These are phyloP conservation scores for Xylaria longipes DNA, from an alignment of 495 filamentous ascomycete species.

Conservation along the genomic window DNA sequence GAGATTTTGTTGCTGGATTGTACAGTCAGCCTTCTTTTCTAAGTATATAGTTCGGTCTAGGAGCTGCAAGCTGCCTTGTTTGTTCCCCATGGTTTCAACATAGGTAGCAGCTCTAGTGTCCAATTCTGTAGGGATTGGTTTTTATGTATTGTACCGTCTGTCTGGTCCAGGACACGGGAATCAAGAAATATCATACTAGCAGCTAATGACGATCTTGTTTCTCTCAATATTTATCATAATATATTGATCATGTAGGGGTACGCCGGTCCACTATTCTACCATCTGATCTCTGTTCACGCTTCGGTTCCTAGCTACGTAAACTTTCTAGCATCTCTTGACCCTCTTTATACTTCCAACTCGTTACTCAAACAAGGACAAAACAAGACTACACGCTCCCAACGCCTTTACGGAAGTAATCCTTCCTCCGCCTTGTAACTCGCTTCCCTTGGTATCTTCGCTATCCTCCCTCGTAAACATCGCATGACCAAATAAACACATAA, in stretches of 20 bases:
- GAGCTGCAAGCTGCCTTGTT: background rate
- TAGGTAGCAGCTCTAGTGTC: background rate
- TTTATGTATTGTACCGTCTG: constrained; percentile 1
- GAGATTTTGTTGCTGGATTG: constrained; percentile 7
- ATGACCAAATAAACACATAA: background rate
- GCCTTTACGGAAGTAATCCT: constrained; percentile 1
- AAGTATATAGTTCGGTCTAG: background rate
- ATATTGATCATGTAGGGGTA: background rate
- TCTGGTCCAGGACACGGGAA: background rate
- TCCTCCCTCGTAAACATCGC: constrained; percentile 3
- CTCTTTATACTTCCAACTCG: background rate
- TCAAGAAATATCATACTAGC: background rate
- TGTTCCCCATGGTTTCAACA: background rate
- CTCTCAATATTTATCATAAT: background rate
- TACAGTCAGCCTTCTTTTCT: constrained; percentile 16
- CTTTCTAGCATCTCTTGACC: background rate
- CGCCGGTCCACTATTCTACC: background rate
- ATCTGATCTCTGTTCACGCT: background rate
- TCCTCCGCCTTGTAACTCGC: background rate
- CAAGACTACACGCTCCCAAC: constrained; percentile 10
- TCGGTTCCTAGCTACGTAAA: background rate
- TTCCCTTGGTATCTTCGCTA: constrained; percentile 21
- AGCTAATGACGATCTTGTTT: background rate
- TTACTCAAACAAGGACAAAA: background rate
- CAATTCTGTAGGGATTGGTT: constrained; percentile 8